phyloP scores from a whole-genome alignment of 352 stramenopile genomes.

The Phytophthora crassamura region DNA sequence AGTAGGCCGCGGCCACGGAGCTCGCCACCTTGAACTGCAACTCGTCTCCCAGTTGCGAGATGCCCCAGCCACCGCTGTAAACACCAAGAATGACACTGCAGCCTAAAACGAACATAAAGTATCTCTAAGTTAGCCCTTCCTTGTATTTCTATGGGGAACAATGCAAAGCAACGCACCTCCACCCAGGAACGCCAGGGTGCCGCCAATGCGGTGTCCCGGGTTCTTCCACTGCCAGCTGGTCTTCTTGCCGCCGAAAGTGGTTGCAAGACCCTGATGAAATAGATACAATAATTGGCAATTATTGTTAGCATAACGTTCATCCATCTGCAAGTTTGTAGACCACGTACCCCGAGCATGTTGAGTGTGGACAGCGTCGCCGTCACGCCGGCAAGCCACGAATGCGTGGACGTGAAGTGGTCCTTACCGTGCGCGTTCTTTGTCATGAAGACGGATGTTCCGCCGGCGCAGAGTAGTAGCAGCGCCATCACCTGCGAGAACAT shows the following conservation, averaged over 20 bases:
- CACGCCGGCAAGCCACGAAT: constrained; percentile 69
- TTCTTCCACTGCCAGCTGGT: constrained; percentile 80
- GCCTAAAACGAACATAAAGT: constrained; percentile 18
- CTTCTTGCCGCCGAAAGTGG: constrained; percentile 69
- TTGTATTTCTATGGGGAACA: not conserved
- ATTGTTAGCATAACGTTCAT: not conserved
- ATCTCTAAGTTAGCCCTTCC: not conserved
- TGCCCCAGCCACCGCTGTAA: constrained; percentile 65
- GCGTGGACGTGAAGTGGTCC: constrained; percentile 71
- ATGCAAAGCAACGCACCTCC: constrained; percentile 31
- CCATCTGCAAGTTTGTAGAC: not conserved
- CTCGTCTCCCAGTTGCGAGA: constrained; percentile 47
- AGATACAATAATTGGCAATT: too few species aligned
- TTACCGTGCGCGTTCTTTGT: constrained; percentile 69
- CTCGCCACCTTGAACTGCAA: constrained; percentile 56
- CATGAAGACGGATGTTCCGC: constrained; percentile 53
- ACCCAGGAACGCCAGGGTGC: constrained; percentile 58
- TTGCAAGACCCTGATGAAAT: constrained; percentile 44
- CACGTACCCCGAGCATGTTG: constrained; percentile 63
- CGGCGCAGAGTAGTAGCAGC: constrained; percentile 50
- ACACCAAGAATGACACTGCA: constrained; percentile 54
- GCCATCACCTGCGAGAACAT: constrained; percentile 55
- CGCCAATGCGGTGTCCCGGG: constrained; percentile 62
- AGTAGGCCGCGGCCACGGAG: constrained; percentile 50
- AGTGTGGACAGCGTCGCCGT: constrained; percentile 56